Percentiles rank a stretch among this genome's conserved stretches.
These are phyloP conservation scores for Boletales sp. DNA, from an alignment of 768 basidiomycete species.

Conservation along the genomic window DNA sequence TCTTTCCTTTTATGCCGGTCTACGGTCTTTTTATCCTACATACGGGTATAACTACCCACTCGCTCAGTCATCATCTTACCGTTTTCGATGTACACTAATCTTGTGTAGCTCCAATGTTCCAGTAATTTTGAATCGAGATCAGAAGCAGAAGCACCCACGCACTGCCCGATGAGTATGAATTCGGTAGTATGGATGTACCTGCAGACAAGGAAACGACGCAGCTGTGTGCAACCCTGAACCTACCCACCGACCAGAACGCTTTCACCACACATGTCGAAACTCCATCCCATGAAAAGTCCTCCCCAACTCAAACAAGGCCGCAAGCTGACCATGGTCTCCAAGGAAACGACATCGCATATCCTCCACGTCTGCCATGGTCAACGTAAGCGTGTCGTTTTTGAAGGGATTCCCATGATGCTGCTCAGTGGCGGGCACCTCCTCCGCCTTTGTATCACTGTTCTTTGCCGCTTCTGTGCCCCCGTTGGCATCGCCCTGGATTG, in stretches of 20 bases:
- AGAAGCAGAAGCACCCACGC: background rate
- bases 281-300: conserved; percentile 17
- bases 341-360: conserved; percentile 13
- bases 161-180: background rate
- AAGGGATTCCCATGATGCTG: background rate
- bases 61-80: background rate
- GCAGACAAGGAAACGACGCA: background rate
- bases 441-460: background rate
- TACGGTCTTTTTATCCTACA: background rate
- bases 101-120: background rate
- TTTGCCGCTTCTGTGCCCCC: background rate
- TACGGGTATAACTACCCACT: background rate
- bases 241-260: background rate
- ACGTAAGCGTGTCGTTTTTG: conserved; percentile 9
- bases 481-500: background rate
- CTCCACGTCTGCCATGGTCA: conserved; percentile 18
- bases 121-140: background rate
- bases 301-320: conserved; percentile 19
- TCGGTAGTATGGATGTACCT: background rate
- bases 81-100: conserved; percentile 3
- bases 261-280: conserved; percentile 27
- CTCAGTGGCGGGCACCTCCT: background rate
- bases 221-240: background rate
- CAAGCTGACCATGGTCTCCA: conserved; percentile 8
- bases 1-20: background rate